Evolutionary conservation across 2,329 filamentous ascomycete species (phyloP), one percentile per base, ranked within the genome.

Genomic region (Fusarium sp.): DNA sequence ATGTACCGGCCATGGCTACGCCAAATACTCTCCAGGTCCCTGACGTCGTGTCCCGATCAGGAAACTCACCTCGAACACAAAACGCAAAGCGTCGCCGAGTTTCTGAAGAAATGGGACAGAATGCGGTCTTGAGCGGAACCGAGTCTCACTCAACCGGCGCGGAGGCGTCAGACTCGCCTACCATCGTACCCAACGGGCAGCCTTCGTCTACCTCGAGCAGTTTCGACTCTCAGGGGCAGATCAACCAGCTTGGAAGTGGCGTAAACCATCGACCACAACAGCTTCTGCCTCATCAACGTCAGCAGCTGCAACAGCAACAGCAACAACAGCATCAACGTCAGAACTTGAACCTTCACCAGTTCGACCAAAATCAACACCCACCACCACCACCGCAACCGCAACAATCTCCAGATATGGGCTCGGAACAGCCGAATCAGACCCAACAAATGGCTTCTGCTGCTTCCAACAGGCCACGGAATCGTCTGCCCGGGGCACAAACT

Each of bases 41-140:
- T 25, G 30, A 56, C 10, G 27, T 38, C 10, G 22, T 50, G 47
- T 22, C 52, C 6, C 25, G 22, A 4, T 43, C 40, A 45, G 60
- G 17, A 14, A 64, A 22, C 27, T 60, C 63, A 30, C 37, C 63
- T 27, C 76, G 73, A 11, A 47, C 57, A 25, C 73, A 74, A 37
- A 71, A 73, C n/a, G 22, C 58, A 25, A 81, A 81, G 65, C 78
- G 80, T 9, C 79, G 76, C 27, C 77, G 79, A 47, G 68, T 78
- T 15, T 79, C 79, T 4, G 74, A 75, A 35, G 77, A 73, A 15
- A 59, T 62, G 27, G 56, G 40, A n/a, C 74, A 76, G 25, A 67
- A 66, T n/a, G 59, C 63, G 17, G 59, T 37, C 7, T 38, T 65
- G 12, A 63, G 43, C 35, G 62, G 33, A 33, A 32, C 59, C 25